Base-by-base conservation (phyloP, 805 yeast species). In the Saccharomyces paradoxus region DNA sequence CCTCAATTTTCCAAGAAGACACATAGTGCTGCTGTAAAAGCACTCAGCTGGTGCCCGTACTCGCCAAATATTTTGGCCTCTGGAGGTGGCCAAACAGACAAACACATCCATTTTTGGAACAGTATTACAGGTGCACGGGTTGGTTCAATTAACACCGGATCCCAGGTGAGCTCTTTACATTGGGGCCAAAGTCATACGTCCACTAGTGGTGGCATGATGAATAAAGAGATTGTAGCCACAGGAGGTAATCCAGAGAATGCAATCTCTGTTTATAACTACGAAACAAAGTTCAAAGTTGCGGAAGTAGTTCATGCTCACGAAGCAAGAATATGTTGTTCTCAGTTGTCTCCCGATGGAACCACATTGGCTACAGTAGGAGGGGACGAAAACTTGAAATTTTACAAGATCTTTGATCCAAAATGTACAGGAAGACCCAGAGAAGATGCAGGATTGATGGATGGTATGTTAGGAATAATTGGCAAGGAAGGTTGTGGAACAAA, bases 11-110 rank as follows among this genome's bases (percentile, higher is more conserved):
- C 84, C 13, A 88, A 90, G 67, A 80, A 85, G 17, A 81, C 82
- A 53, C 99, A 92, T 71, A 84, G 81, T 30, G 97, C 98, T 0
- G 98, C 98, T 0, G 96, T 92, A 4, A 94, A 94, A 71, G 97
- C 98, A 1, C 70, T 94, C 50, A 83, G 92, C 8, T 92, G 97
- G 97, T 87, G 96, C 66, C 98, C 98, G 1, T 86, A 86, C 68
- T 92, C 89, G 62, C 74, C 74, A 30, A 85, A 87, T 56, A 71
- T 91, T 53, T 76, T 92, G 52, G 97, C 97, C n/a, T 86, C 97
- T 2, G 99, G 98, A 6, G 99, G 99, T 52, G 99, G 99, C 14
- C 86, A 96, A 12, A 80, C 87, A 31, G 97, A 94, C 71, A 86
- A 83, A 66, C 81, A 84, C 49, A 87, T 92, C 56, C 92, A 92